phyloP scores from a whole-genome alignment of 2,329 filamentous ascomycete genomes.

The Pezicula rhizophila region DNA sequence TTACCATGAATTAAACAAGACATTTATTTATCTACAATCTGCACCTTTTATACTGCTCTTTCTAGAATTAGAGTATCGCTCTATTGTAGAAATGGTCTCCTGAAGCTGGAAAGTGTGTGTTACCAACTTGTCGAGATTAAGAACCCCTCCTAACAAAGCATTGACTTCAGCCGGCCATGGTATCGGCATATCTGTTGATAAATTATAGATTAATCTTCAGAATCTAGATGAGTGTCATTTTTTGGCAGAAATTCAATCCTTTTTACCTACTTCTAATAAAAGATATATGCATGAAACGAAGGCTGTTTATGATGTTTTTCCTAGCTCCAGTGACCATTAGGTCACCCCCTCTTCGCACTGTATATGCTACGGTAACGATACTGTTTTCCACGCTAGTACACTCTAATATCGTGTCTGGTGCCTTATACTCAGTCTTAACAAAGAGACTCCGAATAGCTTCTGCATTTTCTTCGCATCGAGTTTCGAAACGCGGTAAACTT shows the following conservation, averaged over 20 bases:
- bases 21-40: slow-evolving; percentile 42
- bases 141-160: slow-evolving; percentile 49
- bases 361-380: slow-evolving; percentile 51
- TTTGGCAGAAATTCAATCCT: no score
- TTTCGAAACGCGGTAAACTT: slow-evolving; percentile 45
- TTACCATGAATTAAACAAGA: no score
- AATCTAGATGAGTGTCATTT: neutral
- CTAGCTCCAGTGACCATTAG: slow-evolving; percentile 62
- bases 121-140: slow-evolving; percentile 57
- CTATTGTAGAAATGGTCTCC: slow-evolving; percentile 53
- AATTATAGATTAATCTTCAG: slow-evolving; percentile 59
- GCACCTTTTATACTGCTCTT: slow-evolving; percentile 53
- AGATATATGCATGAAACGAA: slow-evolving; percentile 20
- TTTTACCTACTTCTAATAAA: slow-evolving; percentile 19
- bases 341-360: slow-evolving; percentile 50
- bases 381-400: slow-evolving; percentile 63
- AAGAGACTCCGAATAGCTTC: slow-evolving; percentile 48
- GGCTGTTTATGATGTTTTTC: slow-evolving; percentile 56
- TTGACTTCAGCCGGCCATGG: slow-evolving; percentile 61
- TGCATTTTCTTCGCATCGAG: slow-evolving; percentile 44
- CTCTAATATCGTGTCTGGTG: slow-evolving; percentile 54
- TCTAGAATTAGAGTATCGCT: slow-evolving; percentile 44
- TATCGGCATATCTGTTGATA: slow-evolving; percentile 65
- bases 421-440: slow-evolving; percentile 40
- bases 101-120: slow-evolving; percentile 59